A percentile compares a stretch with the other conserved stretches of the same genome.
Conservation (phyloP, 192 early-diverging fungal genomes). For the Allomyces macrogynus region DNA sequence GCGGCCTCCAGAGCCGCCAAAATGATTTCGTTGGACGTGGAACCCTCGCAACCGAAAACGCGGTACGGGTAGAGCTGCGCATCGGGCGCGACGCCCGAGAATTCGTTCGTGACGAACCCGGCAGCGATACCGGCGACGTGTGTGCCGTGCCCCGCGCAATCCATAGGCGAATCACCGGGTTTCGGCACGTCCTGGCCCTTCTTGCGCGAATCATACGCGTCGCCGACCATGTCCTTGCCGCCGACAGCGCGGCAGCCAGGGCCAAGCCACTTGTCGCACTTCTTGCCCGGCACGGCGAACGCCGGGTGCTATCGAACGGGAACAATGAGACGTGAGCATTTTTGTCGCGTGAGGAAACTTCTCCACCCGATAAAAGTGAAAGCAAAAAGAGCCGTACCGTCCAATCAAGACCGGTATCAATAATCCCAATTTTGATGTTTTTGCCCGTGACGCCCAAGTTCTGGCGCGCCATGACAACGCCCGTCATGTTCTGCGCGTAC, state of each 20-base stretch:
- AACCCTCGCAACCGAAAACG: slow-evolving; percentile 57
- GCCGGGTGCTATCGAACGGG: neutral
- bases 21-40: slow-evolving; percentile 46
- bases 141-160: slow-evolving; percentile 43
- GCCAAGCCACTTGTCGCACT: neutral
- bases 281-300: neutral
- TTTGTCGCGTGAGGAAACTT: too few relatives aligned
- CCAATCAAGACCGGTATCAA: slow-evolving; percentile 35
- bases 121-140: slow-evolving; percentile 50
- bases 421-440: slow-evolving; percentile 41
- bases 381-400: neutral
- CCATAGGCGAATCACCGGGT: slow-evolving; percentile 33
- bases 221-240: slow-evolving; percentile 41
- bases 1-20: slow-evolving; percentile 56
- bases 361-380: too few relatives aligned
- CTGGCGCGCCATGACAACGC: slow-evolving; percentile 23
- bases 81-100: slow-evolving; percentile 63
- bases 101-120: slow-evolving; percentile 21
- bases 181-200: slow-evolving; percentile 14
- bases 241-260: slow-evolving; percentile 37
- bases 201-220: slow-evolving; percentile 10
- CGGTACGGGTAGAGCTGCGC: slow-evolving; percentile 61
- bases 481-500: slow-evolving; percentile 25
- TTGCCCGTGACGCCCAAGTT: slow-evolving; percentile 30
- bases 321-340: too few relatives aligned